Evolutionary conservation across 2,329 filamentous ascomycete genomes (phyloP).

Genomic region (Cladosporium sp.): DNA sequence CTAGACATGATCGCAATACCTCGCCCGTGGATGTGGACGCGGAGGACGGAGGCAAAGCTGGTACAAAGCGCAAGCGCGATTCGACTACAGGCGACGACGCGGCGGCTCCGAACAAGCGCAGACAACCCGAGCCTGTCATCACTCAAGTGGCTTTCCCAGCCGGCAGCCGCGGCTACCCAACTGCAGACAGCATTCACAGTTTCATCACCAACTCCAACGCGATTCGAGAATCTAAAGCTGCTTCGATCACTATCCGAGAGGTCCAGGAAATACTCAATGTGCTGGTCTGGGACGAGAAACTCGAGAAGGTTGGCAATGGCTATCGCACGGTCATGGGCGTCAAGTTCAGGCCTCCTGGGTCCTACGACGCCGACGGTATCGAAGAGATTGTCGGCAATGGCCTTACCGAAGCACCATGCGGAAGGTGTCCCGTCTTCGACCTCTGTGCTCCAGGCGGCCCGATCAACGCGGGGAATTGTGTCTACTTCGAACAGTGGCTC

Average conservation of each 20-base stretch:
- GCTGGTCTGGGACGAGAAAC: slow-evolving; percentile 76
- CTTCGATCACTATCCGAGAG: slow-evolving; percentile 55
- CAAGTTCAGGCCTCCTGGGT: slow-evolving; percentile 21
- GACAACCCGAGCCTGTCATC: slow-evolving; percentile 19
- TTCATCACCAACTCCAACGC: slow-evolving; percentile 64
- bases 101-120: slow-evolving; percentile 26
- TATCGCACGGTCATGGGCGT: slow-evolving; percentile 42
- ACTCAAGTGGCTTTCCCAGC: slow-evolving; percentile 27
- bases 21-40: slow-evolving; percentile 8
- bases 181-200: slow-evolving; percentile 67
- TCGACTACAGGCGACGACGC: slow-evolving; percentile 28
- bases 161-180: slow-evolving; percentile 62
- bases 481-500: slow-evolving; percentile 87
- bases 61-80: slow-evolving; percentile 25
- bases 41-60: background rate
- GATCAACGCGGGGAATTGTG: slow-evolving; percentile 82
- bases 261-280: slow-evolving; percentile 83
- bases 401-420: slow-evolving; percentile 83
- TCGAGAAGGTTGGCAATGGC: slow-evolving; percentile 56
- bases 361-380: slow-evolving; percentile 23
- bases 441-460: slow-evolving; percentile 86
- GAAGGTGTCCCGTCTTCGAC: slow-evolving; percentile 85
- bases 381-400: slow-evolving; percentile 56
- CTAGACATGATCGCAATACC: slow-evolving; percentile 7
- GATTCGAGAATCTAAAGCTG: slow-evolving; percentile 59